A percentile compares a stretch with the other conserved stretches of the same genome.
These are phyloP conservation scores for Ilex aquifolium DNA, from an alignment of 257 asterid species.

Conservation along the genomic window DNA sequence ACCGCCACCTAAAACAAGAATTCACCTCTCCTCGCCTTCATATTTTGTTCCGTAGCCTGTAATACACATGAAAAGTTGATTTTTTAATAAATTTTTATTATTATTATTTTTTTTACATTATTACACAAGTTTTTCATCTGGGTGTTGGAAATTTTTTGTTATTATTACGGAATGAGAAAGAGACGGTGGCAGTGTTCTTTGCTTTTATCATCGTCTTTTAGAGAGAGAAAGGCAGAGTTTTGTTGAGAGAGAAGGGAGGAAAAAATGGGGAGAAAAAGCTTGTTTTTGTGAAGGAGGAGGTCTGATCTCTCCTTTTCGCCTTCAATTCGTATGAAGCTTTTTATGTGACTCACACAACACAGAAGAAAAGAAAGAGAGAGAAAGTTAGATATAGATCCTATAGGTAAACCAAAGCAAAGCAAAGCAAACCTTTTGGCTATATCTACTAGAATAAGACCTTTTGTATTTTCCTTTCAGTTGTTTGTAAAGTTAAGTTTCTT, in stretches of 20 bases:
- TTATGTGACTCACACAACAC: no score
- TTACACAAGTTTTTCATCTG: background rate
- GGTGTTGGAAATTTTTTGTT: conserved; percentile 4
- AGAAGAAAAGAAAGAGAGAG: no score
- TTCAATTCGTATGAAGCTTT: no score
- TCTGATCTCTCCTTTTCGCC: no score
- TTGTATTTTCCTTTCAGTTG: background rate
- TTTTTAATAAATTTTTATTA: no score
- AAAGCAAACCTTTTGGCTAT: no score
- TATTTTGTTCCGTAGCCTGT: background rate
- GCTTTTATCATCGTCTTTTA: conserved; percentile 20
- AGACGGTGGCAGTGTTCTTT: conserved; percentile 32
- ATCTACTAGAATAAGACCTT: background rate
- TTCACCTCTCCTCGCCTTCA: conserved; percentile 29
- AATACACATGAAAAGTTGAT: no score
- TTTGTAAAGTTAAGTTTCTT: background rate
- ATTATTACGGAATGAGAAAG: conserved; percentile 34
- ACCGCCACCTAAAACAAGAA: conserved; percentile 12
- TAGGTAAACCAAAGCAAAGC: no score
- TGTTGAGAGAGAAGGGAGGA: conserved; percentile 21
- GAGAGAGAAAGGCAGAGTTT: background rate
- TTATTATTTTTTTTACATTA: no score
- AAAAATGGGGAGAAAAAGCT: background rate
- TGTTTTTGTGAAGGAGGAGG: no score
- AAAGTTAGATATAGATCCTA: no score